These are phyloP conservation scores for Cryptococcus maquisensis DNA, from an alignment of 1,284 basidiomycete genomes.

Conservation along the genomic window DNA sequence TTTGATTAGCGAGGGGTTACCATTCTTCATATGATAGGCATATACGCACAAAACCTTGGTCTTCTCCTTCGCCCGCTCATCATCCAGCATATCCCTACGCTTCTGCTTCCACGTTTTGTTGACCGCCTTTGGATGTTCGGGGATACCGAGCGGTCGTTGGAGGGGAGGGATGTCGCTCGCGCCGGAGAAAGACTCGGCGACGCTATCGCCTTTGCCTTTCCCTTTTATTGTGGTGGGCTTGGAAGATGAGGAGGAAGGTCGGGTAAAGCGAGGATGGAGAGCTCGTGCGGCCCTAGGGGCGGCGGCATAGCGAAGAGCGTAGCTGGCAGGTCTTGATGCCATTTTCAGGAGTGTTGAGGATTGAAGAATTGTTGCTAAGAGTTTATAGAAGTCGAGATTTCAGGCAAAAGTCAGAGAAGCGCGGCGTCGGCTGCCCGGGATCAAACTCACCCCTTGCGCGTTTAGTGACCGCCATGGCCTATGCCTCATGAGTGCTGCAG, in stretches of 20 bases:
- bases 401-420: too few species aligned
- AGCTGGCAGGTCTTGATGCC: too few species aligned
- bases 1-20: not conserved
- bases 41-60: constrained; percentile 65
- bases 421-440: too few species aligned
- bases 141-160: constrained; percentile 66
- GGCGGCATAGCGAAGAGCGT: too few species aligned
- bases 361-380: too few species aligned
- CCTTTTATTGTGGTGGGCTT: not conserved
- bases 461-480: too few species aligned
- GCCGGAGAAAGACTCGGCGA: not conserved
- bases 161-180: constrained; percentile 29
- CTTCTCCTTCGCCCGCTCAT: constrained; percentile 66
- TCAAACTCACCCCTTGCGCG: too few species aligned
- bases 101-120: constrained; percentile 63
- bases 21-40: not conserved
- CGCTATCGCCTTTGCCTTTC: constrained; percentile 1
- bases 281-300: too few species aligned
- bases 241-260: not conserved
- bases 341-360: too few species aligned
- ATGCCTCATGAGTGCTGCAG: too few species aligned
- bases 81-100: constrained; percentile 66
- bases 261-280: too few species aligned
- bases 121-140: constrained; percentile 57
- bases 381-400: too few species aligned